Conservation (phyloP, 306 rosid genomes). For the Arachis stenosperma region DNA sequence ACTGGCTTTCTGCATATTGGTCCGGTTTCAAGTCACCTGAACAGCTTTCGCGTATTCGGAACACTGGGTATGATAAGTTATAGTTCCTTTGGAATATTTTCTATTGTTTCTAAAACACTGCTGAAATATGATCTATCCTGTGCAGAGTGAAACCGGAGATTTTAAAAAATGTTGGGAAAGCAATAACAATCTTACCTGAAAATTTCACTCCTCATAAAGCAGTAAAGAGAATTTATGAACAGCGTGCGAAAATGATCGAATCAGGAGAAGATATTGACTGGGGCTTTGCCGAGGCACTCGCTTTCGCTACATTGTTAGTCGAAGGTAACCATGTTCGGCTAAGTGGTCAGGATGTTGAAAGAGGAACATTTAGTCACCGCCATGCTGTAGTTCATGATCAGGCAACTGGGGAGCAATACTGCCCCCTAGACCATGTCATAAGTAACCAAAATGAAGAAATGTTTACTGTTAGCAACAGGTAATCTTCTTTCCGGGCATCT, state of each 20-base stretch:
- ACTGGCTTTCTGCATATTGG: slow-evolving; percentile 99
- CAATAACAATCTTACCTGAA: slow-evolving; percentile 76
- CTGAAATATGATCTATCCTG: slow-evolving; percentile 35
- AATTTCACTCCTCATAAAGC: slow-evolving; percentile 79
- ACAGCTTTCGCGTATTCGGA: slow-evolving; percentile 81
- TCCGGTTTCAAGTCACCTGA: slow-evolving; percentile 96
- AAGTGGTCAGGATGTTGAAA: slow-evolving; percentile 97
- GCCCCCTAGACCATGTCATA: slow-evolving; percentile 78
- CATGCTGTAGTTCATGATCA: slow-evolving; percentile 93
- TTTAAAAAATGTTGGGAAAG: slow-evolving; percentile 82
- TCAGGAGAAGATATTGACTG: slow-evolving; percentile 88
- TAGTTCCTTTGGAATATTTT: slow-evolving; percentile 28
- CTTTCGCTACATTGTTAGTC: slow-evolving; percentile 81
- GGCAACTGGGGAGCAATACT: slow-evolving; percentile 70
- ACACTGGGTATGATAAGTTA: slow-evolving; percentile 71
- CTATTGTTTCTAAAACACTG: neutral
- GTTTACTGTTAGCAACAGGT: slow-evolving; percentile 99
- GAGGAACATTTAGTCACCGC: slow-evolving; percentile 97
- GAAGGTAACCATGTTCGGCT: slow-evolving; percentile 90
- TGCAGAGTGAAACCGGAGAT: slow-evolving; percentile 87
- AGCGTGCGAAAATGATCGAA: slow-evolving; percentile 83
- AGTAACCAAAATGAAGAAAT: slow-evolving; percentile 79
- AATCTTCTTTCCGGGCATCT: slow-evolving; percentile 18
- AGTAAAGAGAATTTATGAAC: slow-evolving; percentile 87
- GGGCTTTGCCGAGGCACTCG: slow-evolving; percentile 97